A percentile compares a stretch with the other conserved stretches of the same genome.
Conservation (phyloP, 2,329 filamentous ascomycete species). For the Ilyonectria mors-panacis region DNA sequence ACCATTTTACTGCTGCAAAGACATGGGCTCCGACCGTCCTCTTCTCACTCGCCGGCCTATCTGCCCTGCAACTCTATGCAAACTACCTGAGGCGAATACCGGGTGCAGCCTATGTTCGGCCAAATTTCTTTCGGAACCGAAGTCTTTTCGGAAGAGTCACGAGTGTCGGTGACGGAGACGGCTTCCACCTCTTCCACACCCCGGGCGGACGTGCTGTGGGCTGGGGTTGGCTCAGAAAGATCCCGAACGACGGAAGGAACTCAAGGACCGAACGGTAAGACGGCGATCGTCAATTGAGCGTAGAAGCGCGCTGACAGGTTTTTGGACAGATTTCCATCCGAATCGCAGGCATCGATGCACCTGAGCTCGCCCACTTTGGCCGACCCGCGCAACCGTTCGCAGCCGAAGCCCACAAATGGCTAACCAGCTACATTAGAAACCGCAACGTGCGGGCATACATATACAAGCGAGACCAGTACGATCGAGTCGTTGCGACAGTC, state of each 20-base stretch:
- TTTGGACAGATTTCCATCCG: constrained; percentile 82
- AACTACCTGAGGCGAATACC: constrained; percentile 89
- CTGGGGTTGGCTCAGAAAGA: constrained; percentile 90
- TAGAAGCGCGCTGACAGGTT: constrained; percentile 33
- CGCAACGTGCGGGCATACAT: constrained; percentile 86
- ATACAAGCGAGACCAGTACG: constrained; percentile 91
- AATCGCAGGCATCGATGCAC: constrained; percentile 92
- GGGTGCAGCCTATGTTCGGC: constrained; percentile 80
- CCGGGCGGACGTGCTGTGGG: constrained; percentile 89
- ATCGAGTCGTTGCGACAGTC: constrained; percentile 89
- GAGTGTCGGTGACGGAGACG: constrained; percentile 95
- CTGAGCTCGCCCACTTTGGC: constrained; percentile 94
- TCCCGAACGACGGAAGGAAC: constrained; percentile 76
- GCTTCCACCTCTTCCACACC: constrained; percentile 94
- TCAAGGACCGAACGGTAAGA: constrained; percentile 84
- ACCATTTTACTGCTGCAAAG: constrained; percentile 54
- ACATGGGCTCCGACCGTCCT: constrained; percentile 58
- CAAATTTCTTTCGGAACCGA: constrained; percentile 80
- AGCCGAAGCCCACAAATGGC: constrained; percentile 84
- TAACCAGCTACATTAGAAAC: constrained; percentile 79
- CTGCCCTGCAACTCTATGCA: constrained; percentile 71
- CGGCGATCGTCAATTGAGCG: background rate
- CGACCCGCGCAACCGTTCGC: constrained; percentile 87
- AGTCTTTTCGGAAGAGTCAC: constrained; percentile 90
- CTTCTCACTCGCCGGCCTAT: constrained; percentile 56